A percentile compares a stretch with the other conserved stretches of the same genome.
phyloP scores from a whole-genome alignment of 2,329 filamentous ascomycete species.

The Aspergillus sp. region DNA sequence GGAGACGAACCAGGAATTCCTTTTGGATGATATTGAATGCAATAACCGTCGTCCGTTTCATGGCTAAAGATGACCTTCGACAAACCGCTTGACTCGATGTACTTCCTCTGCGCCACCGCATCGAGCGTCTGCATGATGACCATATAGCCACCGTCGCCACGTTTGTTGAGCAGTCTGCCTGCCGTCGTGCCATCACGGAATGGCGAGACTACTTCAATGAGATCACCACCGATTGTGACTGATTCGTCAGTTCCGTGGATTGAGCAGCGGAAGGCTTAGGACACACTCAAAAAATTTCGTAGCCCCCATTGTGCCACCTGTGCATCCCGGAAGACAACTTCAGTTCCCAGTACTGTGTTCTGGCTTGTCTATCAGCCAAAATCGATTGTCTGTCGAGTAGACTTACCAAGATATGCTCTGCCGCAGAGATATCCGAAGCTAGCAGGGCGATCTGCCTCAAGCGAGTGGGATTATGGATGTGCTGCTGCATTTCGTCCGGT shows the following conservation, averaged over 20 bases:
- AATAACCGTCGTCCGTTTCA: not conserved
- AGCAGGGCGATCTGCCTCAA: not conserved
- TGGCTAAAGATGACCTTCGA: conserved; percentile 21
- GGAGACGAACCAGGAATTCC: not conserved
- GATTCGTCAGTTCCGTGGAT: not conserved
- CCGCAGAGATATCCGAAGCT: not conserved
- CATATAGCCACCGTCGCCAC: conserved; percentile 48
- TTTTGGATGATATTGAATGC: not conserved
- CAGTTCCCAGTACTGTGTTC: conserved; percentile 36
- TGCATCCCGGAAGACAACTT: conserved; percentile 41
- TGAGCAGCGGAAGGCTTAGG: not conserved
- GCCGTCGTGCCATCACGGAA: conserved; percentile 39
- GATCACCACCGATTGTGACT: conserved; percentile 12
- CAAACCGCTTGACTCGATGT: conserved; percentile 37
- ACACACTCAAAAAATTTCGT: conserved; percentile 39
- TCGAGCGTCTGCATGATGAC: conserved; percentile 49
- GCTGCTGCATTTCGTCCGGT: not conserved
- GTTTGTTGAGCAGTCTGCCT: conserved; percentile 41
- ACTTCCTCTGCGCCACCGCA: conserved; percentile 34
- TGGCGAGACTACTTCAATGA: conserved; percentile 37
- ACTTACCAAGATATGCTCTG: not conserved
- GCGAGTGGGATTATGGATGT: not conserved
- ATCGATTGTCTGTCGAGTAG: not conserved
- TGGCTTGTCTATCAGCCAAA: not conserved
- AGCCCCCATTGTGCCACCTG: conserved; percentile 39